Percentiles rank a stretch among this genome's conserved stretches.
phyloP scores from a whole-genome alignment of 108 stramenopile species.

The Epipyxis sp. region DNA sequence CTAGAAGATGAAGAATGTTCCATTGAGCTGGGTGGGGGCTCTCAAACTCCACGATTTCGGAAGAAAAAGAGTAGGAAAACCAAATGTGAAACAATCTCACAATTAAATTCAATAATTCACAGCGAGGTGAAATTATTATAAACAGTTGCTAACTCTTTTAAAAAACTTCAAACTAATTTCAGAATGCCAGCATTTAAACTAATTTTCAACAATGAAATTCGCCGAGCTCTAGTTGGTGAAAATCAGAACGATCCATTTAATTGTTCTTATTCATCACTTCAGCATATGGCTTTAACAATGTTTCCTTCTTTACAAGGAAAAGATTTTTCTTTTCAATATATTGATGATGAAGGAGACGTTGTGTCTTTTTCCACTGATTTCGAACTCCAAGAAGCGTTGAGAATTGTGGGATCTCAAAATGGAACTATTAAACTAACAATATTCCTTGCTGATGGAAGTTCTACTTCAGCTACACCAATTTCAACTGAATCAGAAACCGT shows the following conservation, averaged over 20 bases:
- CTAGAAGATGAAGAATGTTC: no score
- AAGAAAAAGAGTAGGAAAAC: no score
- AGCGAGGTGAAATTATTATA: slow-evolving; percentile 10
- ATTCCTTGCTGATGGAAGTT: background rate
- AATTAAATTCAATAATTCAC: slow-evolving; percentile 21
- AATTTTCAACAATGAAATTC: background rate
- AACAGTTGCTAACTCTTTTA: background rate
- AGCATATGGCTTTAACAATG: background rate
- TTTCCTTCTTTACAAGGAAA: slow-evolving; percentile 14
- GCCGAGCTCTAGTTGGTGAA: background rate
- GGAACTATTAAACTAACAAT: background rate
- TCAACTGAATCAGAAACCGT: slow-evolving; percentile 10
- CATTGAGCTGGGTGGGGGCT: no score
- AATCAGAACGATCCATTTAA: background rate
- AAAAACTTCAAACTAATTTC: background rate
- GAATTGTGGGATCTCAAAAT: background rate
- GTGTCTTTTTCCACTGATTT: slow-evolving; percentile 12
- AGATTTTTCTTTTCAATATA: background rate
- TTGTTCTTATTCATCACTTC: background rate
- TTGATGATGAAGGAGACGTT: slow-evolving; percentile 28
- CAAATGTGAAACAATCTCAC: no score
- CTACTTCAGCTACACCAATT: background rate
- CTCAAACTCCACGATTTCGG: no score
- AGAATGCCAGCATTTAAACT: slow-evolving; percentile 6
- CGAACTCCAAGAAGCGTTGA: slow-evolving; percentile 18